A percentile compares a stretch with the other conserved stretches of the same genome.
phyloP scores from a whole-genome alignment of 1,139 yeast genomes.

The Geotrichum carabidarum region DNA sequence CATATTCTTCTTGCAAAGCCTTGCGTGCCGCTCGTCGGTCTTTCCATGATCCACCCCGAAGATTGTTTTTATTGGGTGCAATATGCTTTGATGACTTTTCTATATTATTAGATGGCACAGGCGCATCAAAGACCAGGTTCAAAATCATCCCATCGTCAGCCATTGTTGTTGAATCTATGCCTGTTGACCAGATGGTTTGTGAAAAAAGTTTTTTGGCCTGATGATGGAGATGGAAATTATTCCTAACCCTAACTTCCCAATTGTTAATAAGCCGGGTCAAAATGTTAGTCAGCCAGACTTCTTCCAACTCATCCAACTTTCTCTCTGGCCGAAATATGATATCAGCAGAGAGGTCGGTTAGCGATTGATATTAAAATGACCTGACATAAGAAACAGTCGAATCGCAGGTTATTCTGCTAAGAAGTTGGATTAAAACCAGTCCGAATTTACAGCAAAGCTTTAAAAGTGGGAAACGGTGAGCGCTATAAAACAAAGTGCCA shows the following conservation, averaged over 20 bases:
- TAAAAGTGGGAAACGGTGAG: too few species aligned
- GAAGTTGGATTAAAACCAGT: too few species aligned
- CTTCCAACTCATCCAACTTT: too few species aligned
- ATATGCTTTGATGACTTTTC: neutral
- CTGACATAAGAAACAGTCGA: too few species aligned
- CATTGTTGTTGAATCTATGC: conserved; percentile 5
- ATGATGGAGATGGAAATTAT: neutral
- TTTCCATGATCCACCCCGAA: conserved; percentile 19
- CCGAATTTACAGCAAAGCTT: too few species aligned
- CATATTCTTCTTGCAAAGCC: conserved; percentile 17
- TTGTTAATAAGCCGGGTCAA: neutral
- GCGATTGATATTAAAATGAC: too few species aligned
- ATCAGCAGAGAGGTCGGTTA: too few species aligned
- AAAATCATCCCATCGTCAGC: conserved; percentile 20
- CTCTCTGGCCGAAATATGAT: too few species aligned
- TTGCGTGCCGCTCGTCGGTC: conserved; percentile 19
- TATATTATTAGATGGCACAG: conserved; percentile 3
- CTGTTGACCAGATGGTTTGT: neutral
- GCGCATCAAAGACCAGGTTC: conserved; percentile 19
- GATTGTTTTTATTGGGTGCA: conserved; percentile 15
- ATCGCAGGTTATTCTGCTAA: too few species aligned
- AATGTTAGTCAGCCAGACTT: too few species aligned
- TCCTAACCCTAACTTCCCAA: conserved; percentile 2
- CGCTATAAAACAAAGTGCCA: too few species aligned
- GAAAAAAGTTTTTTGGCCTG: neutral